A percentile compares a stretch with the other conserved stretches of the same genome.
phyloP scores from a whole-genome alignment of 2,329 filamentous ascomycete genomes.

The Claviceps maximensis region DNA sequence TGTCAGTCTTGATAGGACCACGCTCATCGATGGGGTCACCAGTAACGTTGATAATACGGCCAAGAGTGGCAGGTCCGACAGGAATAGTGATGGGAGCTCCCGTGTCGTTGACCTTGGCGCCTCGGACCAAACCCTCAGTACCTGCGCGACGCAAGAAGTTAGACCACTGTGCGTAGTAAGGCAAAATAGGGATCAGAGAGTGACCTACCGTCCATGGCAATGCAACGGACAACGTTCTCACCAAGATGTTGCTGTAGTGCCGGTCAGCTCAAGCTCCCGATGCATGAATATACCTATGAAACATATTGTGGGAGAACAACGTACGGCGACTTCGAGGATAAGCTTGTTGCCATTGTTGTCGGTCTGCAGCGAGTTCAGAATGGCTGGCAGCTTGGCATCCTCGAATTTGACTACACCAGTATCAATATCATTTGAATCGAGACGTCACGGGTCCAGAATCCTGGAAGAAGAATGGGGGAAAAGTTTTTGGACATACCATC shows the following conservation, averaged over 20 bases:
- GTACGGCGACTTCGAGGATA: constrained; percentile 90
- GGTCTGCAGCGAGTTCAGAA: constrained; percentile 93
- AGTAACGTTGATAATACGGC: constrained; percentile 99
- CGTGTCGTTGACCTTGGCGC: constrained; percentile 72
- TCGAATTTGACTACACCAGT: constrained; percentile 80
- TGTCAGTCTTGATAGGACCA: constrained; percentile 89
- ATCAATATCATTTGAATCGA: constrained; percentile 12
- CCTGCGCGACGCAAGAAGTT: constrained; percentile 33
- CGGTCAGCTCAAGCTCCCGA: constrained; percentile 23
- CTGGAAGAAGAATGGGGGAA: not conserved
- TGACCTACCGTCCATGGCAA: constrained; percentile 97
- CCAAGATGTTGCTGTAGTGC: constrained; percentile 83
- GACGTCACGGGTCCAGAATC: not conserved
- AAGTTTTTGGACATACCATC: constrained; percentile 57
- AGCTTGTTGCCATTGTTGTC: constrained; percentile 89
- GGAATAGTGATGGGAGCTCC: constrained; percentile 92
- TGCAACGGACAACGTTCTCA: constrained; percentile 97
- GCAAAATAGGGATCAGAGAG: not conserved
- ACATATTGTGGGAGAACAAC: constrained; percentile 13
- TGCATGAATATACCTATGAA: constrained; percentile 1
- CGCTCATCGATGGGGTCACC: constrained; percentile 99
- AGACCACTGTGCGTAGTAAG: not conserved
- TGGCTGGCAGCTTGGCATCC: constrained; percentile 79
- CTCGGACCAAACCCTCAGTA: constrained; percentile 99
- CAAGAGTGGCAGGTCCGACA: constrained; percentile 84